Conservation (phyloP, 2,329 filamentous ascomycete species). For the Rutstroemia sp. region DNA sequence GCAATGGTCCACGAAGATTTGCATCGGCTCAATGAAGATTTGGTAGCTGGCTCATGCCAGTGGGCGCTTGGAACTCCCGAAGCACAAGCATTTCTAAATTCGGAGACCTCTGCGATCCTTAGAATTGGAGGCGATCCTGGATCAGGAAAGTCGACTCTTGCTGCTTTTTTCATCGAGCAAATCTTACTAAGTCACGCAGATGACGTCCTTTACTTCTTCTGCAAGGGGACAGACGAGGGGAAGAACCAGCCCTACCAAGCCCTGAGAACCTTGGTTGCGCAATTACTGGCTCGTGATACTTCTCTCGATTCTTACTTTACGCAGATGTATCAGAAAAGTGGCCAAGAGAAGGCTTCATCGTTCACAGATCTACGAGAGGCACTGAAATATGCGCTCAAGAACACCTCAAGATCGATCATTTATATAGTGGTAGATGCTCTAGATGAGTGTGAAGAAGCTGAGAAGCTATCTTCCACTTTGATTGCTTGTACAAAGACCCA, state of each 20-base stretch:
- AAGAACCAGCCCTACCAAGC: not conserved
- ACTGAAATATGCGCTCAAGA: not conserved
- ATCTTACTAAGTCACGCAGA: not conserved
- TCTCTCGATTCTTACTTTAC: not conserved
- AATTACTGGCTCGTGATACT: not conserved
- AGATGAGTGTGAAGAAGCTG: not conserved
- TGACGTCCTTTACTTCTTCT: not conserved
- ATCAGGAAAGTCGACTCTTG: not conserved
- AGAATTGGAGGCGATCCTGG: not conserved
- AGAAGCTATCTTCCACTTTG: not conserved
- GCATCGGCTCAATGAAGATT: not conserved
- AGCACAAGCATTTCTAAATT: not conserved
- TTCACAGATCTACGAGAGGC: not conserved
- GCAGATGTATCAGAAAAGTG: not conserved
- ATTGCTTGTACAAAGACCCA: not conserved
- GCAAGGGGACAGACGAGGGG: not conserved
- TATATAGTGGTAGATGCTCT: not conserved
- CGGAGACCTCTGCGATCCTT: not conserved
- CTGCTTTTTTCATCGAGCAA: not conserved
- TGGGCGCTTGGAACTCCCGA: not conserved
- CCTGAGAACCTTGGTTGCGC: not conserved
- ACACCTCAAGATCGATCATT: not conserved
- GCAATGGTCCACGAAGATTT: not conserved
- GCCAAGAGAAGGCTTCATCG: not conserved
- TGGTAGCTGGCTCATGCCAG: not conserved